Conservation (phyloP, 176 grass and related monocot genomes). For the Carex kokanica region DNA sequence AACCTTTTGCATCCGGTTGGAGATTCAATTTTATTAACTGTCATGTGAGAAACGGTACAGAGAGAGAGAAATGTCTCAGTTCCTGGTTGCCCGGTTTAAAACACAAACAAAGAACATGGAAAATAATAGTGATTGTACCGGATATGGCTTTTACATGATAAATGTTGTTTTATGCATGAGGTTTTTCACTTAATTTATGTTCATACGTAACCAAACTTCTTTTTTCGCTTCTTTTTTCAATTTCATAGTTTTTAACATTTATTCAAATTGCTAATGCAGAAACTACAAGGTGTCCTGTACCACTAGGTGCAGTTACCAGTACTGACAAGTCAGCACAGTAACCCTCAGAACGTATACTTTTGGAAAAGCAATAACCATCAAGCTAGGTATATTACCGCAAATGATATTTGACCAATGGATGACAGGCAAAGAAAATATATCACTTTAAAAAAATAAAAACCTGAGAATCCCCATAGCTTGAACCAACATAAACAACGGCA, state of each 20-base stretch:
- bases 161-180: background rate
- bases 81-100: background rate
- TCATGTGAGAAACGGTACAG: conserved; percentile 23
- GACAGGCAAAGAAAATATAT: background rate
- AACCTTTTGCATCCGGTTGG: conserved; percentile 81
- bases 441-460: conserved; percentile 20
- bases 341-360: background rate
- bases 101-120: background rate
- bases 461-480: conserved; percentile 99
- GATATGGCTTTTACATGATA: background rate
- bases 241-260: background rate
- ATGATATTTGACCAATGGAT: background rate
- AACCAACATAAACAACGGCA: conserved; percentile 95
- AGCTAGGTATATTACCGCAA: background rate
- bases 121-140: background rate
- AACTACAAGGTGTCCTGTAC: background rate
- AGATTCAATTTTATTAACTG: conserved; percentile 96
- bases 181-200: background rate
- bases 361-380: background rate
- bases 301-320: background rate
- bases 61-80: background rate
- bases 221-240: background rate
- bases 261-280: background rate
- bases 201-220: background rate
- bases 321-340: background rate